phyloP scores from a whole-genome alignment of 441 rosid genomes.

The Francoa sonchifolia region DNA sequence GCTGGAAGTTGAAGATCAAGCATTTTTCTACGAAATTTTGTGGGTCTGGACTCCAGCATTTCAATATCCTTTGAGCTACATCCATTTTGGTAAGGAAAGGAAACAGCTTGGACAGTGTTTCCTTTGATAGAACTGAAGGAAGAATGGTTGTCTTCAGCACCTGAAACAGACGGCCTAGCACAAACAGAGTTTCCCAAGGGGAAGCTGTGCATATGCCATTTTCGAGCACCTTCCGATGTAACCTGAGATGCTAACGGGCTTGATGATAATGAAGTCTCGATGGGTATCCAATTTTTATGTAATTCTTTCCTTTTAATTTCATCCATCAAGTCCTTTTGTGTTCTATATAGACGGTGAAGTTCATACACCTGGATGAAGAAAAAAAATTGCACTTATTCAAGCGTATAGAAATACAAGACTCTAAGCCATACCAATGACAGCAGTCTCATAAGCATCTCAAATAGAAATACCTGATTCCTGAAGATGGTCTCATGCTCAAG shows the following conservation, averaged over 20 bases:
- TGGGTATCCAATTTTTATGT: conserved; percentile 23
- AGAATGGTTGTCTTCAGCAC: conserved; percentile 52
- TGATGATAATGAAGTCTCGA: conserved; percentile 51
- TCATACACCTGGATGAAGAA: conserved; percentile 43
- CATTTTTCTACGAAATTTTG: conserved; percentile 60
- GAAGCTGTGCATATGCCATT: conserved; percentile 43
- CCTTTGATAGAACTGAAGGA: conserved; percentile 56
- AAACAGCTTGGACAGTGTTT: conserved; percentile 36
- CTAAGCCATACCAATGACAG: too few species aligned
- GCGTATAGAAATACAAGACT: conserved; percentile 10
- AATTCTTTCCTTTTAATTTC: conserved; percentile 44
- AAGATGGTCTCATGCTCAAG: conserved; percentile 81
- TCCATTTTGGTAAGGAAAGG: conserved; percentile 51
- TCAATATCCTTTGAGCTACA: conserved; percentile 44
- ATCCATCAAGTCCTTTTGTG: conserved; percentile 65
- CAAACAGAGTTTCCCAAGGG: conserved; percentile 40
- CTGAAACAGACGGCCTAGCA: conserved; percentile 48
- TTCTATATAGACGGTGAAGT: conserved; percentile 75
- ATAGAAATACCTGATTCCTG: conserved; percentile 59
- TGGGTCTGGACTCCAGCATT: conserved; percentile 46
- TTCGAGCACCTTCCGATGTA: conserved; percentile 51
- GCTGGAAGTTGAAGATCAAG: conserved; percentile 93
- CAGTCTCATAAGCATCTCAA: too few species aligned
- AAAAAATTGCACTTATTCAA: conserved; percentile 10
- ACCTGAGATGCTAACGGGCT: conserved; percentile 51